Evolutionary conservation across 345 rosid genomes (phyloP).

Genomic region (Leavenworthia alabamica): DNA sequence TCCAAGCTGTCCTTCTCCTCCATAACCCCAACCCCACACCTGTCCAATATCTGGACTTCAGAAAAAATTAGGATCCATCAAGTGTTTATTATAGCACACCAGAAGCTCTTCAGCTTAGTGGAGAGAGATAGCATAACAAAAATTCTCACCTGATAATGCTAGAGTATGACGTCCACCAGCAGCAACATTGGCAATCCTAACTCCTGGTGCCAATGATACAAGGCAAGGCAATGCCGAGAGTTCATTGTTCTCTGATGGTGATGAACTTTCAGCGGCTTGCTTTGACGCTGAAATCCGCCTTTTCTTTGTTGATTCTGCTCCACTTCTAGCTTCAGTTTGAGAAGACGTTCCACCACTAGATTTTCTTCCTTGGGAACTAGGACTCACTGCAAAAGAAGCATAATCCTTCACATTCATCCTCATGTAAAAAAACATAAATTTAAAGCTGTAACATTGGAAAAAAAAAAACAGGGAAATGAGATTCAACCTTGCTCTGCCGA

Average conservation of each 20-base stretch:
- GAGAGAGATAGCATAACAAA: background rate
- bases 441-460: background rate
- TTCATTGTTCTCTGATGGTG: constrained; percentile 61
- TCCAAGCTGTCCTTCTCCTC: constrained; percentile 99
- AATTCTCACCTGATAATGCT: constrained; percentile 71
- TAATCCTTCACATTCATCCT: constrained; percentile 9
- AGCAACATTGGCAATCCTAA: constrained; percentile 71
- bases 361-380: constrained; percentile 51
- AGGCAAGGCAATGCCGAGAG: constrained; percentile 85
- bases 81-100: background rate
- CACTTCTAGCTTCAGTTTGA: constrained; percentile 39
- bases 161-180: constrained; percentile 98
- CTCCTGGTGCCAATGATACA: constrained; percentile 81
- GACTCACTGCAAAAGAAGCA: constrained; percentile 46
- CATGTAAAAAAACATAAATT: background rate
- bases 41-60: constrained; percentile 80
- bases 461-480: constrained; percentile 1
- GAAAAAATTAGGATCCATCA: constrained; percentile 37
- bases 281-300: constrained; percentile 59
- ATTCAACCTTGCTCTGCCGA: constrained; percentile 62
- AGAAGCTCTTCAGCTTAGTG: constrained; percentile 18
- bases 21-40: constrained; percentile 99
- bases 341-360: constrained; percentile 43
- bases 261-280: constrained; percentile 72
- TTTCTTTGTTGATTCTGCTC: constrained; percentile 63